phyloP scores from a whole-genome alignment of 495 filamentous ascomycete species.

The Parachaetomium inaequale region DNA sequence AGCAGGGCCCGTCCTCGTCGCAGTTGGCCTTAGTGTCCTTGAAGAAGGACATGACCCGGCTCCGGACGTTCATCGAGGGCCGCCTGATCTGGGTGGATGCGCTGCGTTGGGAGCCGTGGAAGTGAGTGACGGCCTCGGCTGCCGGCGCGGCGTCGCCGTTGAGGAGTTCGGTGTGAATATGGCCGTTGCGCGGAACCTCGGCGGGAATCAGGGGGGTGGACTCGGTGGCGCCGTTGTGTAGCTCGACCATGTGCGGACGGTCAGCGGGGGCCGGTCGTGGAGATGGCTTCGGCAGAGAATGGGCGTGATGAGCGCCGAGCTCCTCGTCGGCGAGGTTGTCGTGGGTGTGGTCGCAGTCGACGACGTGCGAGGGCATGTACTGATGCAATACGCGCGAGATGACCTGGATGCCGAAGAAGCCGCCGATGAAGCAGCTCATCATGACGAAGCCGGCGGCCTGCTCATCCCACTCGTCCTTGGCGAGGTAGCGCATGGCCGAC shows the following conservation, averaged over 20 bases:
- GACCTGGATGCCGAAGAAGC: conserved; percentile 79
- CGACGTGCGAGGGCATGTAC: conserved; percentile 86
- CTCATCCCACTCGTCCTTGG: conserved; percentile 60
- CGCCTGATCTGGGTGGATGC: conserved; percentile 29
- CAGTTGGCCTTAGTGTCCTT: conserved; percentile 66
- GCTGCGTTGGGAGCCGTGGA: conserved; percentile 6
- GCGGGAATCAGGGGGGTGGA: conserved; percentile 31
- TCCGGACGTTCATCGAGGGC: conserved; percentile 47
- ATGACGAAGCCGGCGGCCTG: conserved; percentile 65
- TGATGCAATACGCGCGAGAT: conserved; percentile 76
- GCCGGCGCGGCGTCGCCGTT: conserved; percentile 2
- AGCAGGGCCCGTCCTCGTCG: conserved; percentile 73
- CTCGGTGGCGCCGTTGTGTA: conserved; percentile 24
- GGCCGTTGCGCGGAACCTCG: conserved; percentile 3
- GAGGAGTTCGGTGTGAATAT: conserved; percentile 13
- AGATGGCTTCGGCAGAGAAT: conserved; percentile 27
- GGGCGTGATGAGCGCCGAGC: conserved; percentile 25
- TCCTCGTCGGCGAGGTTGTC: conserved; percentile 45
- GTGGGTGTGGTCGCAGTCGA: conserved; percentile 87
- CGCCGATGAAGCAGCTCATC: conserved; percentile 73
- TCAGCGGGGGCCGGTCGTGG: conserved; percentile 23
- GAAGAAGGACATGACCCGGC: conserved; percentile 60
- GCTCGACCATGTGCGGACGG: conserved; percentile 23
- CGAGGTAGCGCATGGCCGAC: conserved; percentile 71
- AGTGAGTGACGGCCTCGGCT: conserved; percentile 17